Evolutionary conservation across 305 asterid genomes (phyloP).

Genomic region (Fraxinus xanthoxyloides): DNA sequence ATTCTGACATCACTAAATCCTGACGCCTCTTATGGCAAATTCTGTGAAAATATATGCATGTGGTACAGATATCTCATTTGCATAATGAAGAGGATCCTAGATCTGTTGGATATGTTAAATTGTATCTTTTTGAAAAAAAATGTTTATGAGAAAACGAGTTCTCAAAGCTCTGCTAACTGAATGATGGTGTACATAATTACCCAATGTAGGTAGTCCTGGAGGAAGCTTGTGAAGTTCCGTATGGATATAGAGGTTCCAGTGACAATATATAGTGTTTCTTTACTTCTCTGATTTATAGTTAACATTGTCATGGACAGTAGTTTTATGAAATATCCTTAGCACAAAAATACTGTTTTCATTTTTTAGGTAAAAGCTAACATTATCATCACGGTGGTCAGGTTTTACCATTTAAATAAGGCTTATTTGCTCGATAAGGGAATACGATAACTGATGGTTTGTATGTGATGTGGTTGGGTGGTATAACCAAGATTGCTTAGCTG

Average conservation of each 20-base stretch:
- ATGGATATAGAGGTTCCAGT: not conserved
- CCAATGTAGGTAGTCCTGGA: not conserved
- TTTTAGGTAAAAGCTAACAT: not conserved
- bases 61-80: not conserved
- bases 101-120: not conserved
- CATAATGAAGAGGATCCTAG: conserved; percentile 10
- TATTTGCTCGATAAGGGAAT: conserved; percentile 8
- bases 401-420: conserved; percentile 12
- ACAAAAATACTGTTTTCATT: not conserved
- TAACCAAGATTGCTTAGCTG: conserved; percentile 20
- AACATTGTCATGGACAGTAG: conserved; percentile 12
- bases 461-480: conserved; percentile 19
- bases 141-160: not conserved
- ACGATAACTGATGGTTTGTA: conserved; percentile 15
- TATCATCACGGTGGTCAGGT: conserved; percentile 1
- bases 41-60: not conserved
- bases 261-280: conserved; percentile 7
- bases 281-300: conserved; percentile 4
- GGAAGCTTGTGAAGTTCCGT: not conserved
- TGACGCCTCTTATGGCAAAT: not conserved
- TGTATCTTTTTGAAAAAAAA: not conserved
- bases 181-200: not conserved
- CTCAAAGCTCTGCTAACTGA: conserved; percentile 8
- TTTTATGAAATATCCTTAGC: not conserved
- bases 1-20: conserved; percentile 11